Evolutionary conservation across 1,139 yeast genomes (phyloP), one percentile per base, ranked within the genome.

Genomic region (Candida tropicalis): DNA sequence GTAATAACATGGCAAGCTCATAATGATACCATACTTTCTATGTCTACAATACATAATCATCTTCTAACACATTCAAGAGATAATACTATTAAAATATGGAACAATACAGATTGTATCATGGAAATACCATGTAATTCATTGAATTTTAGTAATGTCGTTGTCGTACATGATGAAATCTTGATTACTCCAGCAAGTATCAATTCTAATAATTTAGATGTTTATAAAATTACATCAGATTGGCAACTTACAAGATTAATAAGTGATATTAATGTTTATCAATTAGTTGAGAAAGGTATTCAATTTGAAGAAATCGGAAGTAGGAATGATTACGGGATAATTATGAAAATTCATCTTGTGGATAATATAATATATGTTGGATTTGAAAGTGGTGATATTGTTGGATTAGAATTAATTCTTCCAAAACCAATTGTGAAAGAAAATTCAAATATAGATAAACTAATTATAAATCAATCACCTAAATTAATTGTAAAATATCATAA

Each of bases 31-130:
- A 59, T 81, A 2, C 51, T 79, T 18, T 68, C 80, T 1, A 49
- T 80, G 3, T 56, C 62, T 40, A 73, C 70, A 44, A 51, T 75
- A 3, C 50, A 53, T 8, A 29, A 66, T 48, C 52, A 61, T 33
- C 34, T 79, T 0, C 44, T 81, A 24, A 76, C 82, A 1, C 87
- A 82, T 53, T 78, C 81, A 0, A 66, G 79, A 48, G 87, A 82
- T 53, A 73, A 81, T 1, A 61, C 63, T 13, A 56, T 79, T 7
- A 70, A 70, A 39, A 58, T 81, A 11, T 81, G 86, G 86, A 54
- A 63, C 27, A 36, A 33, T 39, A n/a, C 24, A 4, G n/a, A 39
- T 9, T 32, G 37, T 32, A 12, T 27, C 10, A 44, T 55, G 11
- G 48, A 49, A 25, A 35, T 53, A 12, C 85, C 86, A 0, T 78